Base-by-base conservation (phyloP, 2,329 filamentous ascomycete species). In the Cladosporium sp. region DNA sequence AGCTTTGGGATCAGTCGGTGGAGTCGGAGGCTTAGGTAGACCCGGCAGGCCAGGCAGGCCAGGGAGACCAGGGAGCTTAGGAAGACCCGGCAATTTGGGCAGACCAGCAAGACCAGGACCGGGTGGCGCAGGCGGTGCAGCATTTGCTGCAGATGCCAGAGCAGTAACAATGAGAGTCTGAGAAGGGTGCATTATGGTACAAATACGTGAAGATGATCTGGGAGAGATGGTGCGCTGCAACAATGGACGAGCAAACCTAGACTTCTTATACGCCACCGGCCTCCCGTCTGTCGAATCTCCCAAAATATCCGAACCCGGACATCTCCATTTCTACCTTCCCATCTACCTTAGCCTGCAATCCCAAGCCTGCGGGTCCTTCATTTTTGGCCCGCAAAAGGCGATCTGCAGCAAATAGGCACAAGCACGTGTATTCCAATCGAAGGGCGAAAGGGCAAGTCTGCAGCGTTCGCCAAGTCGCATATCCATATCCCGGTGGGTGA, bases 381-480 rank as follows among this genome's bases (percentile, higher is more conserved):
- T n/a, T n/a, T n/a, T n/a, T n/a, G n/a, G 48, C 22, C 32, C 19
- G 19, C 15, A 35, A 40, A 39, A 19, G 9, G 28, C 44, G 52
- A 47, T 45, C 51, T 22, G 13, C 40, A 45, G 40, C 40, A 44
- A n/a, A 24, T 12, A 25, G 8, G 45, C 9, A 9, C 32, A 7
- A 47, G 40, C 52, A 55, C 52, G 52, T 47, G 52, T 28, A 10
- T 4, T 5, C 3, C n/a, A 32, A 17, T 34, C 28, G 6, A 12
- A 34, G 28, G 6, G 12, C 6, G 6, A 6, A 34, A 1, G 4
- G 20, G 5, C 39, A 34, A 17, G 6, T 24, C 22, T 39, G 24
- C 39, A 10, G n/a, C 36, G 17, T 20, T 25, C 22, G 52, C 52
- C 52, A 55, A 55, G 52, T 55, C 52, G 51, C 51, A n/a, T 34